Evolutionary conservation across 345 rosid species (phyloP).

Genomic region (Cochlearia excelsa): DNA sequence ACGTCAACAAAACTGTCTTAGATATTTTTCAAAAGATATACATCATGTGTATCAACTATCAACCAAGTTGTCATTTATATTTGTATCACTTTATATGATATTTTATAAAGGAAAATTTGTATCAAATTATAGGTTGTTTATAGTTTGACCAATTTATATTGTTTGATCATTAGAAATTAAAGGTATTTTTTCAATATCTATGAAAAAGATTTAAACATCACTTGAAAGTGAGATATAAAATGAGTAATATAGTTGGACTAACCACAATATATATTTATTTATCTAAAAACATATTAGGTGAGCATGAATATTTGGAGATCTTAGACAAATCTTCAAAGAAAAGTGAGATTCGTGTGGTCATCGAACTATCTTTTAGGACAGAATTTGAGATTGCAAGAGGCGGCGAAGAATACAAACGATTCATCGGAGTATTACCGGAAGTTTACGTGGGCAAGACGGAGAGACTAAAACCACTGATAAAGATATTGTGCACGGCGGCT

Average conservation of each 20-base stretch:
- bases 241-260: slow-evolving; percentile 7
- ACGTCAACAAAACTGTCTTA: too few species aligned
- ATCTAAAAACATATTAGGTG: slow-evolving; percentile 41
- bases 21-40: too few species aligned
- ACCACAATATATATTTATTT: neutral
- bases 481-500: slow-evolving; percentile 59
- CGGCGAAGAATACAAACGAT: slow-evolving; percentile 49
- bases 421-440: slow-evolving; percentile 50
- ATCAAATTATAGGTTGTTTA: too few species aligned
- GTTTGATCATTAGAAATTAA: too few species aligned
- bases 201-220: too few species aligned
- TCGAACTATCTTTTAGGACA: slow-evolving; percentile 62
- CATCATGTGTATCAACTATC: too few species aligned
- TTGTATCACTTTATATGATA: too few species aligned
- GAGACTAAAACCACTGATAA: slow-evolving; percentile 56
- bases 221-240: too few species aligned
- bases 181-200: too few species aligned
- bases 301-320: slow-evolving; percentile 61
- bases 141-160: too few species aligned
- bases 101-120: too few species aligned
- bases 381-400: slow-evolving; percentile 82
- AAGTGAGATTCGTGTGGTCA: slow-evolving; percentile 53
- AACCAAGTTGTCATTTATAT: too few species aligned
- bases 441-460: slow-evolving; percentile 67
- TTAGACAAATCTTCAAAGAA: slow-evolving; percentile 43